Base-by-base conservation (phyloP, 2,329 filamentous ascomycete genomes). In the Pseudogymnoascus sp. region DNA sequence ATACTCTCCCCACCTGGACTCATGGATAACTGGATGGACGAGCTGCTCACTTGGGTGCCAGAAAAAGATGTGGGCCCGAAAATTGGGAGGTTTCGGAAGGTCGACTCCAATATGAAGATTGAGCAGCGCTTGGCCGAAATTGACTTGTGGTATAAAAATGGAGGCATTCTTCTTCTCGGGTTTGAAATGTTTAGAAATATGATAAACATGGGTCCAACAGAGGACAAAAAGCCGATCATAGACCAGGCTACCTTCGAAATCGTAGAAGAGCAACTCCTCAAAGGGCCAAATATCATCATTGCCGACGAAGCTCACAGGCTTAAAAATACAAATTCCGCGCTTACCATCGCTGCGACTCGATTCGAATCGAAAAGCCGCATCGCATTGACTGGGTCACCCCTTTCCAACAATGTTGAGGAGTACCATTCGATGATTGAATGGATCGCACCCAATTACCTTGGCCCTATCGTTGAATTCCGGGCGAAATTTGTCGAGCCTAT, bases 351-450 rank as follows among this genome's bases (percentile, higher is more conserved):
- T 5, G 83, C 86, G 18, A 76, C 77, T 1, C 73, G 77, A 10
- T 88, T 97, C 71, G 79, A 73, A 65, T 89, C 91, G 0, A 83
- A 78, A 62, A 87, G 82, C 65, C 85, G 92, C 10, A 89, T 97
- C 67, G 92, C 91, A 5, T 78, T 97, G 65, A 96, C 92, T 0
- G 92, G 92, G 0, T 93, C 92, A 0, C 92, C 92, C 0, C 78
- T 97, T 61, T 86, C 90, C 4, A 97, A 96, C 71, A 89, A 91
- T 61, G 84, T 96, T 0, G 78, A 82, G 28, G 92, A 97, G 69
- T 96, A 96, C 70, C 91, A 87, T 70, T 78, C 86, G n/a, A 90
- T 96, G 84, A 88, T 96, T 64, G 83, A 92, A 66, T 96, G 91
- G 91, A 85, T 94, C 60, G 87, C 90, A 1, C 89, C 90, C 0